Percentiles rank a stretch among this genome's conserved stretches.
These are phyloP conservation scores for Huntiella abstrusa DNA, from an alignment of 2,329 filamentous ascomycete species.

Conservation along the genomic window DNA sequence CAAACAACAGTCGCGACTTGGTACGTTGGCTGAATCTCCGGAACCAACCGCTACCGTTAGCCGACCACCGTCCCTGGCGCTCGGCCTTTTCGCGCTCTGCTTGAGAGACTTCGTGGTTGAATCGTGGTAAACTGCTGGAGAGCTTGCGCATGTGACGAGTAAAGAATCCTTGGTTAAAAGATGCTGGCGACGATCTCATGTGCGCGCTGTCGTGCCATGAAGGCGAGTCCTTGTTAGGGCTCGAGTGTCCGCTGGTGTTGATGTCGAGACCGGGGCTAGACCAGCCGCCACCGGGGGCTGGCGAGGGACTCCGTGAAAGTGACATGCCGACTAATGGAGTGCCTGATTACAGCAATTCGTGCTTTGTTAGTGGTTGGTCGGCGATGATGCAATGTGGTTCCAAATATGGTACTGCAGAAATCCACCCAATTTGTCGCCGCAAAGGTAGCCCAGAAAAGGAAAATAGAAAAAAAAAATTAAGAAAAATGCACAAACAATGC, in stretches of 20 bases:
- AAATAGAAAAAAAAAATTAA: conserved; percentile 1
- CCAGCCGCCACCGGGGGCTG: conserved; percentile 71
- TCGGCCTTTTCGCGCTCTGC: conserved; percentile 62
- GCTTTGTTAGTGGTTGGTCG: conserved; percentile 3
- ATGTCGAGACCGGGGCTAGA: conserved; percentile 62
- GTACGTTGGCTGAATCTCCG: conserved; percentile 42
- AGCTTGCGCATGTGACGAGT: conserved; percentile 64
- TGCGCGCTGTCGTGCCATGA: conserved; percentile 8
- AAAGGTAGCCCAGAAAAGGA: not conserved
- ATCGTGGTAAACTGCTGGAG: conserved; percentile 60
- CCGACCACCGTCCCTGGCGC: conserved; percentile 28
- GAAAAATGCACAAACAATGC: not conserved
- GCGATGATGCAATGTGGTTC: not conserved
- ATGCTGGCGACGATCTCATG: conserved; percentile 48
- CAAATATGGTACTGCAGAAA: not conserved
- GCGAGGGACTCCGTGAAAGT: conserved; percentile 72
- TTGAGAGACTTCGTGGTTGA: conserved; percentile 37
- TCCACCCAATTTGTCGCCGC: too few species aligned
- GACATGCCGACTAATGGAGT: conserved; percentile 51
- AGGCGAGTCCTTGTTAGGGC: conserved; percentile 24
- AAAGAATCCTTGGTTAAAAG: conserved; percentile 73
- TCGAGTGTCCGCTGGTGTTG: conserved; percentile 47
- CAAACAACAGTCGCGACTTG: conserved; percentile 42
- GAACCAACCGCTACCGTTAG: conserved; percentile 25
- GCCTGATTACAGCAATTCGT: conserved; percentile 20